Percentiles rank a stretch among this genome's conserved stretches.
These are phyloP conservation scores for Aspergillus pseudotamarii DNA, from an alignment of 2,329 filamentous ascomycete species.

Conservation along the genomic window DNA sequence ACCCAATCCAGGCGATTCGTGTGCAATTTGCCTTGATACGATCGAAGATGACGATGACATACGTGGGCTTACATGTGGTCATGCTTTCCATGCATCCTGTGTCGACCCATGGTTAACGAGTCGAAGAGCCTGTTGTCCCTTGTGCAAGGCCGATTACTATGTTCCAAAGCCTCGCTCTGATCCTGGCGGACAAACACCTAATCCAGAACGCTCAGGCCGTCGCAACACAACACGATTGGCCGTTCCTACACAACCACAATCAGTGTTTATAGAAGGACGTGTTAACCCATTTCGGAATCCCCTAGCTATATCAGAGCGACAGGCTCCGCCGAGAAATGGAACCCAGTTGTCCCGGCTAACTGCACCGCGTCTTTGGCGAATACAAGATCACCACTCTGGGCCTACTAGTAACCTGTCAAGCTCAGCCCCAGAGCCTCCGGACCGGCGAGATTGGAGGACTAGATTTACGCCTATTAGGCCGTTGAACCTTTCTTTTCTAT, in stretches of 20 bases:
- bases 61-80: constrained; percentile 90
- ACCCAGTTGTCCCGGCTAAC: not conserved
- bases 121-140: constrained; percentile 89
- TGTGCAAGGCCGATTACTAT: constrained; percentile 98
- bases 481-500: not conserved
- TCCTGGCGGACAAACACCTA: constrained; percentile 35
- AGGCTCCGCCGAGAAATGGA: not conserved
- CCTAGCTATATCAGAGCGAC: not conserved
- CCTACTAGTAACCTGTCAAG: not conserved
- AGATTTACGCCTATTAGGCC: not conserved
- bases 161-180: constrained; percentile 83
- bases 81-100: constrained; percentile 95
- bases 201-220: constrained; percentile 36
- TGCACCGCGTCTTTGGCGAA: not conserved
- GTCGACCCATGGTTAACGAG: constrained; percentile 96
- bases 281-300: not conserved
- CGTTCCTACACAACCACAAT: constrained; percentile 35
- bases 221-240: constrained; percentile 28
- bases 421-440: not conserved
- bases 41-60: constrained; percentile 96
- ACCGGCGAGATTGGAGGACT: not conserved
- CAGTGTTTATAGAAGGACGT: constrained; percentile 38
- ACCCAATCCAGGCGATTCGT: constrained; percentile 83
- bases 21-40: constrained; percentile 92
- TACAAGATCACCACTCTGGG: not conserved